These are phyloP conservation scores for Amauroascus niger DNA, from an alignment of 2,329 filamentous ascomycete genomes.

Conservation along the genomic window DNA sequence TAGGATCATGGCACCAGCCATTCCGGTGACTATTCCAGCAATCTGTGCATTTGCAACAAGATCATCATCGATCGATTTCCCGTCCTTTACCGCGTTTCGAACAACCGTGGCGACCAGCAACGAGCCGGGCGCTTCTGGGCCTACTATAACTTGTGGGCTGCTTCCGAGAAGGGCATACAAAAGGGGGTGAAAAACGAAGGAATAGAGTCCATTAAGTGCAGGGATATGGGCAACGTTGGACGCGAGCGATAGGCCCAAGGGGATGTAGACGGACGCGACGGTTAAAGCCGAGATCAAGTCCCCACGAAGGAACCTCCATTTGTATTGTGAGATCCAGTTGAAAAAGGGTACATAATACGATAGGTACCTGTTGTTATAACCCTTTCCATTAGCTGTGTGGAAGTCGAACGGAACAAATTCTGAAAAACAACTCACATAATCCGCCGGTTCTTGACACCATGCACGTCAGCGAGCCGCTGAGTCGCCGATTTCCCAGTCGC, in stretches of 20 bases:
- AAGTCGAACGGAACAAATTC: not conserved
- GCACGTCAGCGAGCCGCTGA: conserved; percentile 57
- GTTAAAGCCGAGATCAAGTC: conserved; percentile 83
- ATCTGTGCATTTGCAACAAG: conserved; percentile 68
- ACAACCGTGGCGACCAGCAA: conserved; percentile 82
- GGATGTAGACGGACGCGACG: conserved; percentile 97
- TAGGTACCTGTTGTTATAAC: conserved; percentile 56
- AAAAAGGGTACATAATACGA: conserved; percentile 88
- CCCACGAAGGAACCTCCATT: conserved; percentile 68
- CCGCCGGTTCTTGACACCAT: conserved; percentile 63
- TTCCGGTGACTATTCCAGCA: conserved; percentile 76
- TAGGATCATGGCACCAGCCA: conserved; percentile 83
- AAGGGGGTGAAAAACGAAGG: conserved; percentile 85
- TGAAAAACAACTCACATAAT: conserved; percentile 59
- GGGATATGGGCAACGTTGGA: conserved; percentile 87
- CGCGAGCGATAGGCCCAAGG: conserved; percentile 89
- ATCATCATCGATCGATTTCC: conserved; percentile 55
- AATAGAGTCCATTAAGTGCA: conserved; percentile 86
- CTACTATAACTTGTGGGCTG: conserved; percentile 86
- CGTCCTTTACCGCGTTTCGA: conserved; percentile 61
- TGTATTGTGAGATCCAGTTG: conserved; percentile 84
- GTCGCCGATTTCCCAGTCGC: conserved; percentile 58
- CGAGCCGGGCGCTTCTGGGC: conserved; percentile 87
- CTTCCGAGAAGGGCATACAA: conserved; percentile 87
- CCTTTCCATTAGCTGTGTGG: not conserved